phyloP scores from a whole-genome alignment of 495 filamentous ascomycete species.

The Daldinia bambusicola region DNA sequence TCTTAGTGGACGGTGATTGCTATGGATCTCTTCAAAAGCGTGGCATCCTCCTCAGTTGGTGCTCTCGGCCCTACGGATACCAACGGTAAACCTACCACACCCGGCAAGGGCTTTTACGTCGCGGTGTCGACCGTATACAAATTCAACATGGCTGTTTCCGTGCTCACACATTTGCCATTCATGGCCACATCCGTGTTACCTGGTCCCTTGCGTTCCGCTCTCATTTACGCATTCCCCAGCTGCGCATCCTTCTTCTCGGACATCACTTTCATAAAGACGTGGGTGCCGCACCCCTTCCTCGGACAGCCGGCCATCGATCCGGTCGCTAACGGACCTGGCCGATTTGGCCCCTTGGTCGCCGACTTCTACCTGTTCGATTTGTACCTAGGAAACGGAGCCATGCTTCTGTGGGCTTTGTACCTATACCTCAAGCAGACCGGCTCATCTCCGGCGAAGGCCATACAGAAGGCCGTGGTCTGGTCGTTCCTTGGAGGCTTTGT shows the following conservation, averaged over 20 bases:
- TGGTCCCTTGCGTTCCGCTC: conserved; percentile 28
- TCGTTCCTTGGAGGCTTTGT: conserved; percentile 60
- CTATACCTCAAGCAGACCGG: conserved; percentile 54
- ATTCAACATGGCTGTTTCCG: conserved; percentile 61
- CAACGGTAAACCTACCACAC: conserved; percentile 39
- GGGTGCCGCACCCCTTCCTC: conserved; percentile 42
- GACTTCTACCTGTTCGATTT: conserved; percentile 70
- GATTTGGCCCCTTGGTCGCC: conserved; percentile 61
- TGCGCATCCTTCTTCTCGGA: conserved; percentile 53
- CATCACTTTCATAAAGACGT: conserved; percentile 53
- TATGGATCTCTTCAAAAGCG: conserved; percentile 49
- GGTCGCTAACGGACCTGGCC: conserved; percentile 49
- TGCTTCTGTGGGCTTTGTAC: conserved; percentile 66
- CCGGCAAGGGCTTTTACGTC: conserved; percentile 47
- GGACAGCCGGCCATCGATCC: conserved; percentile 39
- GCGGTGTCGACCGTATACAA: conserved; percentile 64
- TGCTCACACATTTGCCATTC: conserved; percentile 56
- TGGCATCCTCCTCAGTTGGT: conserved; percentile 38
- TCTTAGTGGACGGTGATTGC: conserved; percentile 51
- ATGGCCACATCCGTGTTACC: conserved; percentile 59
- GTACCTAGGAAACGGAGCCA: conserved; percentile 60
- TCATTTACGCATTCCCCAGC: conserved; percentile 56
- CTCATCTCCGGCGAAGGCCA: conserved; percentile 27
- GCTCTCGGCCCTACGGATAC: conserved; percentile 41
- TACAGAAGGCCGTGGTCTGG: conserved; percentile 56